Evolutionary conservation across 371 early-diverging fungal species (phyloP), one percentile per base, ranked within the genome.

Genomic region (Mucor plumbeus): DNA sequence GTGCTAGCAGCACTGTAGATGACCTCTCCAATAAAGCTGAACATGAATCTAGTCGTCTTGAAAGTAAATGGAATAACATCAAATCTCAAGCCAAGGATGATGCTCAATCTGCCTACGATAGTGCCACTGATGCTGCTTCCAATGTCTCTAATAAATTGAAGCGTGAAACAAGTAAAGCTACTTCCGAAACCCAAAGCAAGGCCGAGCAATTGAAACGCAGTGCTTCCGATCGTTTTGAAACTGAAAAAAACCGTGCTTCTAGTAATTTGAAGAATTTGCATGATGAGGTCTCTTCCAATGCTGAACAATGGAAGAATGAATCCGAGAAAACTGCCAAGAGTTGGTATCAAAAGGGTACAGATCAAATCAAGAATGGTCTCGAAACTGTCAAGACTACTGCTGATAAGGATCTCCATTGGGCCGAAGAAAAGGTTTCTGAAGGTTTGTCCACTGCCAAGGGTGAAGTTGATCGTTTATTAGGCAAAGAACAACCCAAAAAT

Each of bases 341-440:
- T 11, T 68, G 68, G 68, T 64, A 68, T 21, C 44, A 61, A 8
- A 61, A 64, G n/a, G 65, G 68, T n/a, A 31, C 61, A 13, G 63
- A 71, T 8, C 71, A 71, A 38, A 62, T 63, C 33, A 65, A 65
- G 44, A 53, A 39, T 34, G 43, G 65, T 15, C 19, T 65, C 3
- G 15, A 38, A 1, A 38, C 19, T 39, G 48, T 64, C 13, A 69
- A 70, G 48, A 26, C 60, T 1, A 33, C 33, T 10, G 70, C 65
- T 56, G 64, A 64, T 39, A 33, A 65, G 21, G 65, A 69, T 48
- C 21, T 69, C 13, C 50, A 67, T 50, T 71, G 71, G 71, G 64
- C 67, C 10, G 63, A 67, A 34, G 33, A 63, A 4, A 73, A 70
- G 39, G 59, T 67, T 1, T 61, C 65, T 36, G 63, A 58, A 31